Conservation (phyloP, 2,329 filamentous ascomycete species). For the Tolypocladium amazonense region DNA sequence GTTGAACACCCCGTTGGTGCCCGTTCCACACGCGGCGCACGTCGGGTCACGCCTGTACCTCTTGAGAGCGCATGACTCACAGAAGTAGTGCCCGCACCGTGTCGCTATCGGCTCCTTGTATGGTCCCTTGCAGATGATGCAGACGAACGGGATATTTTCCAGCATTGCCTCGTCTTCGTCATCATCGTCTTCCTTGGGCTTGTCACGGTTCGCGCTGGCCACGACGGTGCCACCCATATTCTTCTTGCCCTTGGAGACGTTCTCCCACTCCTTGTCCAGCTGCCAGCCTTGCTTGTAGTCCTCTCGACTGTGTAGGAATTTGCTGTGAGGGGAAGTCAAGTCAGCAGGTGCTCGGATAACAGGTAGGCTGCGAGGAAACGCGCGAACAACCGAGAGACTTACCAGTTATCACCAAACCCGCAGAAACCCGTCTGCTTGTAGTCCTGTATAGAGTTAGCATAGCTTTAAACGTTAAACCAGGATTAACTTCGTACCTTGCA, state of each 20-base stretch:
- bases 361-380: conserved; percentile 26
- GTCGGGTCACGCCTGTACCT: conserved; percentile 78
- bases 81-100: conserved; percentile 93
- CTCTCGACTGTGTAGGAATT: conserved; percentile 65
- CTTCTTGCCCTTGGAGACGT: conserved; percentile 61
- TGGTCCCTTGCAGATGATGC: conserved; percentile 70
- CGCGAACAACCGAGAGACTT: background rate
- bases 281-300: conserved; percentile 92
- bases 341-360: background rate
- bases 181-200: conserved; percentile 27
- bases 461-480: conserved; percentile 31
- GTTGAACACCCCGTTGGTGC: conserved; percentile 86
- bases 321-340: conserved; percentile 23
- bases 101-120: conserved; percentile 79
- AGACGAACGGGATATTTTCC: conserved; percentile 80
- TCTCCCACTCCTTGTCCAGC: conserved; percentile 89
- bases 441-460: background rate
- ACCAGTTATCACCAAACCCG: conserved; percentile 31
- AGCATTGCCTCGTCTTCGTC: conserved; percentile 59
- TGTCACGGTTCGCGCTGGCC: conserved; percentile 43
- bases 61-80: conserved; percentile 77
- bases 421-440: conserved; percentile 63
- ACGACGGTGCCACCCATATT: conserved; percentile 49
- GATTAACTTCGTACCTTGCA: too few relatives aligned
- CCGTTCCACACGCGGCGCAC: conserved; percentile 75